A percentile compares a stretch with the other conserved stretches of the same genome.
These are phyloP conservation scores for Aaosphaeria arxii DNA, from an alignment of 2,329 filamentous ascomycete species.

Conservation along the genomic window DNA sequence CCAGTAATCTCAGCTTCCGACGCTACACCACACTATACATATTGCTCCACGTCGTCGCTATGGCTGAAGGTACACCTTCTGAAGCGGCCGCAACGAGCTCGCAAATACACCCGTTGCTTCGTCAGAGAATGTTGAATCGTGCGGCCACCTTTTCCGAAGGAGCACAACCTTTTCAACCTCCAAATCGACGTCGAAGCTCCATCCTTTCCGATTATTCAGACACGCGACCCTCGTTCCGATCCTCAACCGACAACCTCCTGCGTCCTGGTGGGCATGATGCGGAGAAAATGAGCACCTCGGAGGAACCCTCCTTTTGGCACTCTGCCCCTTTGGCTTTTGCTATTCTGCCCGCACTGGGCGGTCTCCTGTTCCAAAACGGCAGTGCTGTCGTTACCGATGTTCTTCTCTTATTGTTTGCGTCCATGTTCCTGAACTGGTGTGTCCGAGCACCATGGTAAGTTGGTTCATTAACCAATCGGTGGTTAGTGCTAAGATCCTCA, in stretches of 20 bases:
- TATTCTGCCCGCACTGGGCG: constrained; percentile 80
- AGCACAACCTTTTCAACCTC: constrained; percentile 14
- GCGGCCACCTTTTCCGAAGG: constrained; percentile 34
- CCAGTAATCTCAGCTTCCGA: too few species aligned
- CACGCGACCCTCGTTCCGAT: constrained; percentile 60
- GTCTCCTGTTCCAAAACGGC: constrained; percentile 81
- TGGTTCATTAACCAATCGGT: too few species aligned
- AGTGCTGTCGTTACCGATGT: constrained; percentile 80
- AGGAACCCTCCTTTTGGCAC: constrained; percentile 68
- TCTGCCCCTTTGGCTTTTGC: constrained; percentile 80
- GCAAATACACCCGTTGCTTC: constrained; percentile 27
- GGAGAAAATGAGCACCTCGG: constrained; percentile 32
- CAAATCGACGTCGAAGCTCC: constrained; percentile 65
- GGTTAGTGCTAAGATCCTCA: background rate
- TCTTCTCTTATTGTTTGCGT: constrained; percentile 74
- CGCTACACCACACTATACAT: too few species aligned
- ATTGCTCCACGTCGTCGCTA: constrained; percentile 7
- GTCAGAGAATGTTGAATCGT: constrained; percentile 35
- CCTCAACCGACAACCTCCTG: constrained; percentile 69
- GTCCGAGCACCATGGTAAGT: constrained; percentile 82
- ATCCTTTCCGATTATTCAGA: constrained; percentile 76
- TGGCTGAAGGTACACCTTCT: constrained; percentile 22
- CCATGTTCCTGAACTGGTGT: constrained; percentile 88
- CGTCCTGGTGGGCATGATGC: constrained; percentile 40
- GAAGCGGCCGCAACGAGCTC: constrained; percentile 15